Evolutionary conservation across 2,329 filamentous ascomycete genomes (phyloP), one percentile per base, ranked within the genome.

Genomic region (Basipetospora chlamydospora): DNA sequence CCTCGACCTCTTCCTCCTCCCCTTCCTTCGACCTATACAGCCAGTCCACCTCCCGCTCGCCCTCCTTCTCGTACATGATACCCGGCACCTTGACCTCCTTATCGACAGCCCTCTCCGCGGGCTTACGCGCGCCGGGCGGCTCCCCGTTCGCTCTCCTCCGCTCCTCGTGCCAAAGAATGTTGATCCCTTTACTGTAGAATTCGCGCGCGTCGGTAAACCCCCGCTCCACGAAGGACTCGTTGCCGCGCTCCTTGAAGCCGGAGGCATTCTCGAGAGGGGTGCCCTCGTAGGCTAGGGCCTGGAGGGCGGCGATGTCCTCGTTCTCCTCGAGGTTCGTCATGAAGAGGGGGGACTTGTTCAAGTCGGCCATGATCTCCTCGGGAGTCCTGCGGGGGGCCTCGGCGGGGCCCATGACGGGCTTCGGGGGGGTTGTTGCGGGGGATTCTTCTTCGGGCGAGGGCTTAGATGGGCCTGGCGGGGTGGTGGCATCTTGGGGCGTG

Each of bases 241-340:
- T 98, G 23, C 90, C 90, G 46, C 85, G 82, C 53, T 88, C 80
- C 49, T 90, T 85, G 63, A 95, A 95, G 44, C 84, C 84, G 30
- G 70, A 61, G 15, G 77, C 81, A 42, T 93, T 79, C 55, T 96
- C 88, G 8, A 77, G 68, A 33, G 83, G 76, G 7, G 86, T 87
- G 15, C 90, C 92, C 61, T 98, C 90, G 53, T 95, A 94, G 21
- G 85, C 84, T 26, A 98, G 64, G 0, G 90, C 88, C 52, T 83
- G 80, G 41, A 98, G 67, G 1, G 90, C 92, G 48, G 92, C 86
- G 1, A 94, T 66, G 46, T 82, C 77, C 42, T 80, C 66, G 51
- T 94, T 94, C 45, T 92, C 81, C 47, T 83, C 83, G 23, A 95
- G 67, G 46, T 83, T 78, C 21, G 86, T 96, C 90, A 98, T 98